Percentiles rank a stretch among this genome's conserved stretches.
Conservation (phyloP, 371 early-diverging fungal species). For the Rhizopus arrhizus region DNA sequence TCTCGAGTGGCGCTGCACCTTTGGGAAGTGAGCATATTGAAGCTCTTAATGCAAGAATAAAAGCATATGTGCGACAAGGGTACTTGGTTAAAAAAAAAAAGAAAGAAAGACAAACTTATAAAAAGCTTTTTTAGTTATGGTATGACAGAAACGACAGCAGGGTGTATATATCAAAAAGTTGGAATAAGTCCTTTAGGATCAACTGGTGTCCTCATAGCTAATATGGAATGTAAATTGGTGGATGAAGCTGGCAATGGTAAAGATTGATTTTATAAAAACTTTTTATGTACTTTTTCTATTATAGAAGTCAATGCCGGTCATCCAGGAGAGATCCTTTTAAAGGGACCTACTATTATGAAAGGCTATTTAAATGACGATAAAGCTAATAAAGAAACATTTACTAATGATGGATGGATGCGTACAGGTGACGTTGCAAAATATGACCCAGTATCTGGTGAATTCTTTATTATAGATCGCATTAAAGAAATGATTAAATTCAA, state of each 20-base stretch:
- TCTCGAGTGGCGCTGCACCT: slow-evolving; percentile 85
- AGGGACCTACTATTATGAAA: slow-evolving; percentile 77
- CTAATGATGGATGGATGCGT: slow-evolving; percentile 73
- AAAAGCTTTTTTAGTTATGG: slow-evolving; percentile 62
- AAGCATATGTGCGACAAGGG: slow-evolving; percentile 51
- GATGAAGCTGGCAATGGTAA: slow-evolving; percentile 56
- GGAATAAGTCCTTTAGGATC: slow-evolving; percentile 51
- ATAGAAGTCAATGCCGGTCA: slow-evolving; percentile 58
- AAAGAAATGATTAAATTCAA: slow-evolving; percentile 83
- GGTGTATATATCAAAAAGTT: slow-evolving; percentile 13
- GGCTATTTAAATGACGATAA: slow-evolving; percentile 71
- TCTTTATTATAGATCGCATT: slow-evolving; percentile 69
- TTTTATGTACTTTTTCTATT: background rate
- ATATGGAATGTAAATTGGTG: slow-evolving; percentile 67
- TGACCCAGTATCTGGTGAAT: slow-evolving; percentile 48
- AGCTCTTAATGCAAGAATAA: slow-evolving; percentile 52
- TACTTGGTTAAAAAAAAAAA: background rate
- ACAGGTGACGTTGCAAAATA: slow-evolving; percentile 83
- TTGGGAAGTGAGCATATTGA: slow-evolving; percentile 63
- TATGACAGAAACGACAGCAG: slow-evolving; percentile 67
- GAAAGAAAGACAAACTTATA: background rate
- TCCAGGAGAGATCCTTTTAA: slow-evolving; percentile 65
- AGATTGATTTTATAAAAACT: background rate
- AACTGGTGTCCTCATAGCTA: slow-evolving; percentile 70
- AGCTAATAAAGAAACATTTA: slow-evolving; percentile 72